Evolutionary conservation across 495 filamentous ascomycete species (phyloP), one percentile per base, ranked within the genome.

Genomic region (Poronia punctata): DNA sequence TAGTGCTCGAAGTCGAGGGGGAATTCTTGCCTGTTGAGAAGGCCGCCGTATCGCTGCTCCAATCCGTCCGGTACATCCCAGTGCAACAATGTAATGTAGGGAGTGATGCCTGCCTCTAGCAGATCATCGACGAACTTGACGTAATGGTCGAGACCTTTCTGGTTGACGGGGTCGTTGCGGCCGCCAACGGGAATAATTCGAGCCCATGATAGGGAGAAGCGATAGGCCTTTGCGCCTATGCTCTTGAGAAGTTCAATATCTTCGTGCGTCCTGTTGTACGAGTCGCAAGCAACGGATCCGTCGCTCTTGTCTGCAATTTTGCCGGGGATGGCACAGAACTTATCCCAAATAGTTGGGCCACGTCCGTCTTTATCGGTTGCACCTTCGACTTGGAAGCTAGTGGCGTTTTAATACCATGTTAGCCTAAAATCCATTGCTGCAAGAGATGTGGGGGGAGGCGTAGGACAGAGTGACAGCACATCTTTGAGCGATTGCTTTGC

Each of bases 321-420:
- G 45, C 82, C 81, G 31, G 80, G 78, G 45, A 80, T 78, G 35
- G 70, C 72, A 62, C 77, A 84, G 64, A 86, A 87, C 5, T 75
- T 79, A 57, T 87, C 82, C 83, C 82, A 87, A 59, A 87, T 86
- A 23, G 80, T 82, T 28, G 79, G 76, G 22, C 76, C 79, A 28
- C 83, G 76, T 44, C 83, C 83, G 60, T 87, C 82, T 45, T 72
- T 73, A 23, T 77, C 61, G 12, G 67, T 65, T 8, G 75, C 79
- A 35, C 83, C 84, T 66, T 87, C 83, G 46, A 87, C 82, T 57
- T 88, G 84, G 66, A 85, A 86, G 48, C 80, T 83, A 49, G 22
- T 45, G 42, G n/a, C 30, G 44, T 30, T 29, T 36, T 32, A 48
- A 26, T 14, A 33, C 12, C 20, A 20, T 32, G 40, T 59, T 31